Evolutionary conservation across 1,284 basidiomycete genomes (phyloP), one percentile per base, ranked within the genome.

Genomic region (Veloporphyrellus conicus): DNA sequence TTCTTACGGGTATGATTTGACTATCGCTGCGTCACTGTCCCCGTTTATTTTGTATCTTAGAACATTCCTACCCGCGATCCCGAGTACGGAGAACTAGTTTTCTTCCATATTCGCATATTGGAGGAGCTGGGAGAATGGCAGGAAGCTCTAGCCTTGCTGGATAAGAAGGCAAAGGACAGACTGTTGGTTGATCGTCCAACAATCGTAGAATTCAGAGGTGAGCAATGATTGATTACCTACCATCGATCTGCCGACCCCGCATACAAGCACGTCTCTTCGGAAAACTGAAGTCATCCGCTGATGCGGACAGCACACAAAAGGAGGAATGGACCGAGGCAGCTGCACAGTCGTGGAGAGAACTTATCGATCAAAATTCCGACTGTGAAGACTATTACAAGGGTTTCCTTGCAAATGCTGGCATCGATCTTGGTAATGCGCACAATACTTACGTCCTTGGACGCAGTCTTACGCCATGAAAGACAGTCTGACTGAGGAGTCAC

Each of bases 311-410:
- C 75, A 15, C 48, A 16, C 56, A 61, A 46, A 50, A 15, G 14
- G 43, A 49, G 18, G 51, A 48, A 16, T 64, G 62, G 62, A 35
- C 43, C 36, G 37, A 50, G 15, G 47, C 50, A 16, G 64, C 63
- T 1, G 60, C 66, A 34, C 52, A 83, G 49, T 81, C 87, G 0
- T 97, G 92, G 85, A 75, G 79, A 31, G 72, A 78, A 1, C 71
- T 98, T 18, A 80, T 99, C 46, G 84, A 90, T 49, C 83, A 86
- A 62, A 98, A 97, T 62, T 74, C 91, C 1, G 93, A 98, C 57
- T 84, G 80, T 61, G 79, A 84, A 59, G 80, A 81, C 43, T 93
- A 93, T 67, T 94, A 93, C 71, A 71, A 72, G 27, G 86, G 82
- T 3, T 87, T 86, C 61, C 75, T 96, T 23, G 66, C 69, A 11